A percentile compares a stretch with the other conserved stretches of the same genome.
phyloP scores from a whole-genome alignment of 805 yeast genomes.

The Lipomyces mesembrius region DNA sequence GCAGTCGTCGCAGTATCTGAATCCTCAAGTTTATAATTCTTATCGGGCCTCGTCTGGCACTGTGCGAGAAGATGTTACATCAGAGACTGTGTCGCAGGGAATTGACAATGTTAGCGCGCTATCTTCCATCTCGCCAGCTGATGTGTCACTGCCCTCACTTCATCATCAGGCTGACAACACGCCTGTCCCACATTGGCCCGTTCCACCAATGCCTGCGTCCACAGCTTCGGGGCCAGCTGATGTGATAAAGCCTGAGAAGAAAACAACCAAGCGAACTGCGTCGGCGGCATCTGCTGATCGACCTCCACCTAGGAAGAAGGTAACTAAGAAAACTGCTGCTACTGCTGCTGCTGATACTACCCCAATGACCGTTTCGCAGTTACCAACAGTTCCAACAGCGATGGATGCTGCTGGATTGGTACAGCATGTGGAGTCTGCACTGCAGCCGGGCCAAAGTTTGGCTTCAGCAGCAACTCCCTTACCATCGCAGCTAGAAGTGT shows the following conservation, averaged over 20 bases:
- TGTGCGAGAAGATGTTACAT: not conserved
- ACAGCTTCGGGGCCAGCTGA: not conserved
- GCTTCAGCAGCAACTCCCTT: not conserved
- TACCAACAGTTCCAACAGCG: conserved; percentile 5
- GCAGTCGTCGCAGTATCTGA: not conserved
- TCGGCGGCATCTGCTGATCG: not conserved
- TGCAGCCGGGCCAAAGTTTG: not conserved
- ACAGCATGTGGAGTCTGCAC: not conserved
- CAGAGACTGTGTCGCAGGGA: not conserved
- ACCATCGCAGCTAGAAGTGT: not conserved
- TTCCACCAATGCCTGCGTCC: conserved; percentile 3
- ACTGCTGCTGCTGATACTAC: not conserved
- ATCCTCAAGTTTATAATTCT: not conserved
- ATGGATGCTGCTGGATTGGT: not conserved
- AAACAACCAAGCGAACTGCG: not conserved
- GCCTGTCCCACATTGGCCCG: conserved; percentile 5
- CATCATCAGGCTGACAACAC: not conserved
- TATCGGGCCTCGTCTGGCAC: not conserved
- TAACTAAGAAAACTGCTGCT: conserved; percentile 6
- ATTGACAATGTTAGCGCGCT: not conserved
- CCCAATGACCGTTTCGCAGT: not conserved
- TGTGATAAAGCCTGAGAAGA: not conserved
- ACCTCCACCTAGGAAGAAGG: conserved; percentile 6
- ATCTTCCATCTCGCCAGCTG: not conserved
- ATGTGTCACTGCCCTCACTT: not conserved